Evolutionary conservation across 2,329 filamentous ascomycete genomes (phyloP), one percentile per base, ranked within the genome.

Genomic region (Plenodomus tracheiphilus): DNA sequence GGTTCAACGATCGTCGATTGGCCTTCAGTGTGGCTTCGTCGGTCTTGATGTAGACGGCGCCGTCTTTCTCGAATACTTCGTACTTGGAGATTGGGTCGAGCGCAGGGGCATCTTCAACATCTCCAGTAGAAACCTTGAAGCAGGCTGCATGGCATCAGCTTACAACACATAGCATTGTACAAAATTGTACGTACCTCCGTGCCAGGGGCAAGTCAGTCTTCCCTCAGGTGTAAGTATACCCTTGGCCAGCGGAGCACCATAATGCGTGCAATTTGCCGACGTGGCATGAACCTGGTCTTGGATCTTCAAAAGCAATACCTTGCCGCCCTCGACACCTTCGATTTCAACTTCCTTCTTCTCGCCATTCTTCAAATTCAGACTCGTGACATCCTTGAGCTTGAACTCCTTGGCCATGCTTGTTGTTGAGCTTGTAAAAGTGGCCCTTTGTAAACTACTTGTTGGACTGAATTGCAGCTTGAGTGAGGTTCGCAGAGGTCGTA

Each of bases 21-120:
- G 82, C 77, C 74, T 94, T 96, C 75, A 99, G 88, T 22, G 81
- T 79, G 1, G 83, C 80, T 70, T 94, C 87, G 22, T 93, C 89
- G 19, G 87, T 91, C 35, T 86, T 86, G 56, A 99, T 84, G 71
- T 91, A 97, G 2, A 97, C 85, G 4, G 82, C 87, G 25, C 90
- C 91, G 61, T 94, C 85, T 66, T 87, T 91, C 71, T 96, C 86
- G 25, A 84, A 77, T 25, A 97, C 78, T 44, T 90, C 85, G 76
- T 95, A 99, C 42, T 87, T 86, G 39, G 88, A 83, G 20, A 99
- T 77, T n/a, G 89, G 81, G 65, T 97, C 91, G 20, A 96, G 83
- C 2, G 90, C 94, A 0, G 94, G 94, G 0, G 93, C 92, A 68
- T 97, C 91, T 75, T 99, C 94, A 50, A 97, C 89, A 64, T 99